Evolutionary conservation across 2,329 filamentous ascomycete species (phyloP).

Genomic region (Cytospora schulzeri): DNA sequence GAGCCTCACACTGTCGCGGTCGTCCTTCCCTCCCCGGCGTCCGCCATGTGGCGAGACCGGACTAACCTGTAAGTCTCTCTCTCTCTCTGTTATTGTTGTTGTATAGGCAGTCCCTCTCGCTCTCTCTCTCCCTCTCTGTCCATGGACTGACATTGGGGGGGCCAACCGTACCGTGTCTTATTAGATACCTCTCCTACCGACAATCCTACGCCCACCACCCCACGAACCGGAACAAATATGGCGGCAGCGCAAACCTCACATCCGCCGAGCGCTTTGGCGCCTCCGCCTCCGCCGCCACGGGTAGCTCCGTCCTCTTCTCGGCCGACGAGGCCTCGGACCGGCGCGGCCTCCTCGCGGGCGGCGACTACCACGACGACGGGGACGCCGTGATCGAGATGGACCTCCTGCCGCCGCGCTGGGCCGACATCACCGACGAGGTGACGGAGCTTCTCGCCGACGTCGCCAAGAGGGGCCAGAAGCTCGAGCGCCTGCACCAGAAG

Average conservation of each 20-base stretch:
- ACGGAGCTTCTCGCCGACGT: slow-evolving; percentile 79
- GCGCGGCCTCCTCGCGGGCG: slow-evolving; percentile 81
- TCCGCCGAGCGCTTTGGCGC: slow-evolving; percentile 56
- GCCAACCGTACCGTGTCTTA: slow-evolving; percentile 8
- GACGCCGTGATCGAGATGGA: slow-evolving; percentile 99
- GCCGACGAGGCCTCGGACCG: slow-evolving; percentile 53
- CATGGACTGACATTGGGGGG: slow-evolving; percentile 6
- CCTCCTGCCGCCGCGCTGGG: slow-evolving; percentile 90
- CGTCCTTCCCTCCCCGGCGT: slow-evolving; percentile 42
- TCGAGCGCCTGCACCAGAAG: slow-evolving; percentile 95
- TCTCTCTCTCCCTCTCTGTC: too few species aligned
- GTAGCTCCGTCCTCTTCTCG: slow-evolving; percentile 58
- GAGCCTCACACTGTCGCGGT: slow-evolving; percentile 25
- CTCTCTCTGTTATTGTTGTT: too few species aligned
- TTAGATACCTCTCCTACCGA: slow-evolving; percentile 97
- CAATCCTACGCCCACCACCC: slow-evolving; percentile 98
- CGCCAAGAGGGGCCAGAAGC: slow-evolving; percentile 76
- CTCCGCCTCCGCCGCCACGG: slow-evolving; percentile 33
- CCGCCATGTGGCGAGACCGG: slow-evolving; percentile 97
- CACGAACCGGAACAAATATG: slow-evolving; percentile 76
- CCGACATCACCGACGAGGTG: slow-evolving; percentile 92
- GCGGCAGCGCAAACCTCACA: slow-evolving; percentile 46
- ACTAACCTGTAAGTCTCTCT: slow-evolving; percentile 85
- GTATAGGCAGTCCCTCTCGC: neutral
- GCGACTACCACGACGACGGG: slow-evolving; percentile 79